Evolutionary conservation across 768 basidiomycete species (phyloP).

Genomic region (Lactifluus volemus): DNA sequence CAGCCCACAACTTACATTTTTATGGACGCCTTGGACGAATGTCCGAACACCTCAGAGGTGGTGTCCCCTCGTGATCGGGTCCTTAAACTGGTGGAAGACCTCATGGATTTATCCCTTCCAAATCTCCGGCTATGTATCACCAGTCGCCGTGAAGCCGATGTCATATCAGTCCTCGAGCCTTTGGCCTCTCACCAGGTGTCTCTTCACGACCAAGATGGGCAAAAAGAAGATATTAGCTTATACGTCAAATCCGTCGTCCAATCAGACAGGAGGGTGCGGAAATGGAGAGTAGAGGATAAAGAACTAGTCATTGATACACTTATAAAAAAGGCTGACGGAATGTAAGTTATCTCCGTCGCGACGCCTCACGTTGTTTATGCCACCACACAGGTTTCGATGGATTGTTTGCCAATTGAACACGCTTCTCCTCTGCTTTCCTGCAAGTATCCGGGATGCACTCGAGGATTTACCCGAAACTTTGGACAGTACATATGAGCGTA

Average conservation of each 20-base stretch:
- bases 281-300: background rate
- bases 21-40: background rate
- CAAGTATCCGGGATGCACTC: background rate
- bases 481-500: background rate
- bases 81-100: background rate
- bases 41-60: background rate
- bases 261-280: background rate
- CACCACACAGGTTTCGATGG: background rate
- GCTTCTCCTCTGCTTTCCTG: background rate
- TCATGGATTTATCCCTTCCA: background rate
- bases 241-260: background rate
- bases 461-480: background rate
- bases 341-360: background rate
- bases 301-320: background rate
- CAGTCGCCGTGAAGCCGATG: background rate
- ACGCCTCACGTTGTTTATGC: background rate
- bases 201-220: background rate
- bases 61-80: background rate
- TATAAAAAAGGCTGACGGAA: background rate
- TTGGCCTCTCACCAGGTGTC: background rate
- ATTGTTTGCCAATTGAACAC: background rate
- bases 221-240: background rate
- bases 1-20: background rate
- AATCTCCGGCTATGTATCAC: background rate
- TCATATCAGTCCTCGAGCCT: background rate